phyloP scores from a whole-genome alignment of 768 basidiomycete genomes.

The Melanogaster broomeanus region DNA sequence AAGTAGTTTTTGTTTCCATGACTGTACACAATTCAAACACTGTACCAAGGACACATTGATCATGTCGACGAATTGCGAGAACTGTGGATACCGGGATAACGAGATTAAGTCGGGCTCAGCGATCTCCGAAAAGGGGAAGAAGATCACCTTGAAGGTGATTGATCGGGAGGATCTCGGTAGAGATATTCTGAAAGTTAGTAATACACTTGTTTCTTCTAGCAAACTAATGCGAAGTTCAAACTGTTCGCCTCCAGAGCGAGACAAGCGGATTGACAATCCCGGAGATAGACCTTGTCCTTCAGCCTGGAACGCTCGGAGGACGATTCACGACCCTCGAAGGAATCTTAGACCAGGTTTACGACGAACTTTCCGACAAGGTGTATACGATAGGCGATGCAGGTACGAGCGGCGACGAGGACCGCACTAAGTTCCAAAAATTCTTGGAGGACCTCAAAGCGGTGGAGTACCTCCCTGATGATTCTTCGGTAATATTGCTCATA shows the following conservation, averaged over 20 bases:
- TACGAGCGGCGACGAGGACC: conserved; percentile 41
- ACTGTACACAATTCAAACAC: neutral
- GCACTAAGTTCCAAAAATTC: conserved; percentile 72
- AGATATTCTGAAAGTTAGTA: conserved; percentile 86
- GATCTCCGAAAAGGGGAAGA: conserved; percentile 84
- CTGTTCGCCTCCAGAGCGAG: conserved; percentile 67
- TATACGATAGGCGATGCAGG: conserved; percentile 73
- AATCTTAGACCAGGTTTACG: conserved; percentile 90
- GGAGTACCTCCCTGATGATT: conserved; percentile 16
- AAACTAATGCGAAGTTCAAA: neutral
- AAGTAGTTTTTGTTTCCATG: neutral
- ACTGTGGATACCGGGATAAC: conserved; percentile 95
- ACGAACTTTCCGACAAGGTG: conserved; percentile 89
- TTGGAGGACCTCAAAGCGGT: conserved; percentile 75
- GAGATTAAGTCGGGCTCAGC: conserved; percentile 95
- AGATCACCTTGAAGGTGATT: conserved; percentile 85
- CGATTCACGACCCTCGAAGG: conserved; percentile 98
- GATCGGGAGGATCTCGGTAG: conserved; percentile 90
- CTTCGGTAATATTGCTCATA: conserved; percentile 1
- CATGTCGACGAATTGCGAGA: conserved; percentile 97
- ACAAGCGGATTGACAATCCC: conserved; percentile 88
- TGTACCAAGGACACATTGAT: conserved; percentile 81
- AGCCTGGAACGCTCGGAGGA: conserved; percentile 93
- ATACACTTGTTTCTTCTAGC: neutral
- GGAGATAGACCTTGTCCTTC: conserved; percentile 90